Percentiles rank a stretch among this genome's conserved stretches.
Evolutionary conservation across 495 filamentous ascomycete genomes (phyloP).

Genomic region (Bacidia gigantensis): DNA sequence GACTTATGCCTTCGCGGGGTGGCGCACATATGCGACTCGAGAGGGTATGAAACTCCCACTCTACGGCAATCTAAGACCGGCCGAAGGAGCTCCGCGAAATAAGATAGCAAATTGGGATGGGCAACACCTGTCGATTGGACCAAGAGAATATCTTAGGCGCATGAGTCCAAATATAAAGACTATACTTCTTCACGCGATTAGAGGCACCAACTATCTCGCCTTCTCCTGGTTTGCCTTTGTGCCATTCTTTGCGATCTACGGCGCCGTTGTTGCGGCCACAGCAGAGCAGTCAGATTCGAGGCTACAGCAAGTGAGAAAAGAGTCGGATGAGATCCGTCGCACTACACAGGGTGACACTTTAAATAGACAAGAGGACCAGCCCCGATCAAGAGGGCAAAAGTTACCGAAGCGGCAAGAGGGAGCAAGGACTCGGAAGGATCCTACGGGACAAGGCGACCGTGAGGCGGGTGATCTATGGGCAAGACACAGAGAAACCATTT

Average conservation of each 20-base stretch:
- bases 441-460: conserved; percentile 5
- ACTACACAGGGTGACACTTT: background rate
- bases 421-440: background rate
- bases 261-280: background rate
- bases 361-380: background rate
- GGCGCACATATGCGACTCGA: background rate
- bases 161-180: background rate
- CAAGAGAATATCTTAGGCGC: background rate
- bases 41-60: background rate
- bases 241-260: background rate
- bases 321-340: background rate
- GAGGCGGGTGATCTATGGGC: conserved; percentile 10
- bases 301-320: background rate
- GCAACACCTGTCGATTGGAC: background rate
- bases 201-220: background rate
- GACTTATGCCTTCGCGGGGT: background rate
- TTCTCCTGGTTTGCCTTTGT: background rate
- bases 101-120: background rate
- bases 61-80: background rate
- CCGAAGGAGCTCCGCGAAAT: background rate
- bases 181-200: background rate
- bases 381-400: background rate
- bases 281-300: background rate
- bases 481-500: conserved; percentile 5
- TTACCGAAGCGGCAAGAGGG: background rate